A percentile compares a stretch with the other conserved stretches of the same genome.
These are phyloP conservation scores for Camellia japonica DNA, from an alignment of 148 eudicot genomes.

Conservation along the genomic window DNA sequence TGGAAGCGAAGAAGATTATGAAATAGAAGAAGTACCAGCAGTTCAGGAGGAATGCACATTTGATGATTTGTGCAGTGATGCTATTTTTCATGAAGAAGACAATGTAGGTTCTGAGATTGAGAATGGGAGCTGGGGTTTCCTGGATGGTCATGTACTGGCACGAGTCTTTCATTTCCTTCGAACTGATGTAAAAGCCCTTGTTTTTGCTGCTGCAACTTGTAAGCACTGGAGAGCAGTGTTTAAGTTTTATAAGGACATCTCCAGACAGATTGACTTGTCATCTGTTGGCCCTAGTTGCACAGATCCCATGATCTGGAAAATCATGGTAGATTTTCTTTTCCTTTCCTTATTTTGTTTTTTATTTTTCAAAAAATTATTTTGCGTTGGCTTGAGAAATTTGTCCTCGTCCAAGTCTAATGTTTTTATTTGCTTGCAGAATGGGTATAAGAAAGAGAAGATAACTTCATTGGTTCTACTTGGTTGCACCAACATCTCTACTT, in stretches of 20 bases:
- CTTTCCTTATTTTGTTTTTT: not conserved
- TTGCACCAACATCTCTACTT: slow-evolving; percentile 65
- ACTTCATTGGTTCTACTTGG: slow-evolving; percentile 71
- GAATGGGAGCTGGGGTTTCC: slow-evolving; percentile 64
- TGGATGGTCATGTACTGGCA: slow-evolving; percentile 79
- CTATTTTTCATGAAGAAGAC: slow-evolving; percentile 39
- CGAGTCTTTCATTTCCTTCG: slow-evolving; percentile 84
- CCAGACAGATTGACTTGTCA: slow-evolving; percentile 63
- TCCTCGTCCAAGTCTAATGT: not conserved
- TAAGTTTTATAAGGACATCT: slow-evolving; percentile 59
- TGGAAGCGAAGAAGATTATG: slow-evolving; percentile 53
- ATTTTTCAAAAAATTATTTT: not conserved
- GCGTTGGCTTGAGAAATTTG: not conserved
- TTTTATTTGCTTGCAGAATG: slow-evolving; percentile 57
- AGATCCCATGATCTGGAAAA: slow-evolving; percentile 45
- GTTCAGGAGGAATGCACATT: slow-evolving; percentile 43
- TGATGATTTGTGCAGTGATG: slow-evolving; percentile 67
- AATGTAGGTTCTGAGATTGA: slow-evolving; percentile 29
- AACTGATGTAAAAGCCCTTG: slow-evolving; percentile 72
- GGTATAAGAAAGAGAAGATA: slow-evolving; percentile 67
- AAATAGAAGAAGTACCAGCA: slow-evolving; percentile 32
- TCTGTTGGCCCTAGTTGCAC: slow-evolving; percentile 61
- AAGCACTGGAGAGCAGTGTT: slow-evolving; percentile 82
- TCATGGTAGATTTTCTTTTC: slow-evolving; percentile 52
- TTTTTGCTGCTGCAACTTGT: slow-evolving; percentile 69